Evolutionary conservation across 176 grass and related monocot genomes (phyloP).

Genomic region (Chrysopogon serrulatus): DNA sequence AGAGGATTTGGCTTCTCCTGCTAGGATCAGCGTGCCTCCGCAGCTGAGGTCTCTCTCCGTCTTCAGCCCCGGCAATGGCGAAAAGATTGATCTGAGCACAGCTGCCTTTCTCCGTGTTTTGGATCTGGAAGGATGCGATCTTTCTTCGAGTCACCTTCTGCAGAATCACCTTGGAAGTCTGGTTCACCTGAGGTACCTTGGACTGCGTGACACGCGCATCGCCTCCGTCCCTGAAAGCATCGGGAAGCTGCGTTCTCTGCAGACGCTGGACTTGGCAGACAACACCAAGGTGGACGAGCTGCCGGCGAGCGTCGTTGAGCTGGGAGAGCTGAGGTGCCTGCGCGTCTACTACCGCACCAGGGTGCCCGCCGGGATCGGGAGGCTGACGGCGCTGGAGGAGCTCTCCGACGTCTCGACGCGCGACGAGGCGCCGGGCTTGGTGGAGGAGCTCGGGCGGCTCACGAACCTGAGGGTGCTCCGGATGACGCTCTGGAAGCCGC

Average conservation of each 20-base stretch:
- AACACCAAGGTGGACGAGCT: background rate
- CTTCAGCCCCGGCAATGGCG: background rate
- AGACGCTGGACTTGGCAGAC: background rate
- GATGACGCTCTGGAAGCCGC: background rate
- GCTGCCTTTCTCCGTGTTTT: background rate
- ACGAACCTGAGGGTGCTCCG: background rate
- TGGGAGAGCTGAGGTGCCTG: background rate
- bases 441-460: background rate
- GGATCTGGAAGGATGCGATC: constrained; percentile 8
- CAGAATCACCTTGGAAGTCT: background rate
- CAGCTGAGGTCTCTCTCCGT: background rate
- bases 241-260: background rate
- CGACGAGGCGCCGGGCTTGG: background rate
- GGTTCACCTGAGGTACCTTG: background rate
- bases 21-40: background rate
- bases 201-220: background rate
- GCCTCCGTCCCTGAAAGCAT: background rate
- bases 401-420: background rate
- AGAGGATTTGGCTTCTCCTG: background rate
- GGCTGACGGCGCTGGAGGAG: background rate
- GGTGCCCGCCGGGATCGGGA: background rate
- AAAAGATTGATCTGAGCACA: background rate
- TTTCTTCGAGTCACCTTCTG: background rate
- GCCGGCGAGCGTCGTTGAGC: background rate
- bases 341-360: background rate